Base-by-base conservation (phyloP, 202 grass and related monocot genomes). In the Eragrostis tef region DNA sequence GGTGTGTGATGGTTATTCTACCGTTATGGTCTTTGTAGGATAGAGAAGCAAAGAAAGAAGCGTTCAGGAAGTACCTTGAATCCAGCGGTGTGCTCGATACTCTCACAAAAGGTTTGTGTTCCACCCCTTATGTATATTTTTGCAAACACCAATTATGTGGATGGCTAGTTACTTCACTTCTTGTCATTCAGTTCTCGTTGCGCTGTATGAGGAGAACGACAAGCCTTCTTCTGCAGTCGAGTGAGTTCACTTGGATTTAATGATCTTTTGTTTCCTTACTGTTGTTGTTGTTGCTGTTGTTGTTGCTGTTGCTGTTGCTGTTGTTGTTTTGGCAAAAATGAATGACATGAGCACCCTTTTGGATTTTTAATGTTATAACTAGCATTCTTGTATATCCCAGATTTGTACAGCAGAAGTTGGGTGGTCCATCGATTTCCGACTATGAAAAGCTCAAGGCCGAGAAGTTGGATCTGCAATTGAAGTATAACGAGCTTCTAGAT, bases 361-460 rank as follows among this genome's bases (percentile, higher is more conserved):
- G 54, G 0, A 9, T 64, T 1, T 29, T 70, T 71, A 22, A 57
- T 77, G 10, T 0, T 64, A 71, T 10, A 44, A 48, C 17, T 87
- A 52, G 24, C 17, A 73, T 67, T 42, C 24, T 73, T 22, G 16
- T 73, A 5, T 77, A 46, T 67, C 9, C 11, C 79, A 98, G 94
- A 74, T 98, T 93, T 79, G 80, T 98, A 74, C 92, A 94, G 79
- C 90, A 98, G 25, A 98, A 94, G 70, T 63, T 98, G 74, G 94
- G 94, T 19, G 94, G 94, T 6, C 94, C 92, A 49, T 98, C 88
- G 3, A 79, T 94, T 72, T 93, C 90, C 2, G 90, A 93, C n/a
- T 94, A 93, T 86, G 92, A 98, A 91, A 98, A 91, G 52, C 84
- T 98, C 65, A 87, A 93, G 78, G 92, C 94, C 69, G 92, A 98